Base-by-base conservation (phyloP, 148 eudicot species). In the Rhododendron vialii region DNA sequence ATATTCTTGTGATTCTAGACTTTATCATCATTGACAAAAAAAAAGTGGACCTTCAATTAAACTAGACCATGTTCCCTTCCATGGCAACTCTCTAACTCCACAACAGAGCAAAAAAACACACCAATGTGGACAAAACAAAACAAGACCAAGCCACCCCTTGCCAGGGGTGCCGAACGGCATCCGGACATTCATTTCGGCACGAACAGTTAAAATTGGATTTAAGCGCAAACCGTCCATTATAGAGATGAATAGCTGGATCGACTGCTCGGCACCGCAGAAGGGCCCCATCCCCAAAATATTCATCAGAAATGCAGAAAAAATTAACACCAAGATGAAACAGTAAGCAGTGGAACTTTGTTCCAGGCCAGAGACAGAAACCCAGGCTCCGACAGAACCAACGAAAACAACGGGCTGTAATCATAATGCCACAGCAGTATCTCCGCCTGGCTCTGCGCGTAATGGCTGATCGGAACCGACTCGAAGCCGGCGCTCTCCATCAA, bases 291-390 rank as follows among this genome's bases (percentile, higher is more conserved):
- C 7, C 45, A 41, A 41, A 41, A 41, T 41, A 41, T 41, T 41
- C 45, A 41, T 41, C 45, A 41, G 45, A 41, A 41, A 41, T 41
- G 50, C 50, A 11, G 22, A 38, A 38, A 45, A 13, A 78, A 87
- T 89, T 87, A 96, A 87, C 86, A 94, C 99, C 99, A 97, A 18
- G 98, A 93, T 22, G 99, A 97, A 83, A 97, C 93, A 80, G 96
- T 92, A 78, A 97, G 92, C 4, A 97, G 87, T 51, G 93, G 92
- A 30, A 93, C 92, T 88, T 92, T 90, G 45, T 93, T 92, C 99
- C 99, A 97, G 55, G 95, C 94, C 7, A 97, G 90, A 22, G 96
- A 95, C 1, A 97, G 90, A 85, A 96, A 95, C 35, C 96, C 96
- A 76, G 93, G 91, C 12, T 88, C 82, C 7, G 93, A 87, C 30